Evolutionary conservation across 2,329 filamentous ascomycete species (phyloP), one percentile per base, ranked within the genome.

Genomic region (Clarireedia sp.): DNA sequence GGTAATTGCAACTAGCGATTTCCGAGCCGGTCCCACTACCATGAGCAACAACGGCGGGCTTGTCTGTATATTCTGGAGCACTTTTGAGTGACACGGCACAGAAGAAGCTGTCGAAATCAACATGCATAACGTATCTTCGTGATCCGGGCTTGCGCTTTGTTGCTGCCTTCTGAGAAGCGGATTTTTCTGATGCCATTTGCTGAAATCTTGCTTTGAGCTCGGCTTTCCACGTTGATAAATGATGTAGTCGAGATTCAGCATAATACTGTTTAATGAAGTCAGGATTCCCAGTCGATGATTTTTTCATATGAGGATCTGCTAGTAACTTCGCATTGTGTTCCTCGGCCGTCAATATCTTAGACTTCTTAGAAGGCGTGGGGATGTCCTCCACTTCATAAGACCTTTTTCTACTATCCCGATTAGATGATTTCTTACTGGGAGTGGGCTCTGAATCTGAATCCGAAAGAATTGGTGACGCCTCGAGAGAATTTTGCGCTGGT

Each of bases 51-150:
- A 89, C 94, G 2, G 87, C 83, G 0, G 95, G 94, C 66, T 90
- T 92, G 50, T 88, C 84, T 40, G 77, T 74, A 58, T 82, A 85
- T 19, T 95, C 83, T 0, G 92, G 90, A 23, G 84, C 78, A 53
- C 83, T 87, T 64, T 90, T 90, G 17, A 87, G 71, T 0, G 94
- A 96, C 0, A 99, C 89, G 0, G 95, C 89, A 57, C 91, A 96
- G 71, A 99, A 99, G 73, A 99, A 99, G 70, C 90, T 94, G 72
- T 99, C 95, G 69, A 99, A 99, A 68, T 99, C 94, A 29, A 99
- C 90, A 65, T 99, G 94, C 67, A 99, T 81, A 52, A 99, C 79
- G 64, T 97, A 99, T 50, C 87, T 76, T 58, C 91, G 79, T 3
- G 83, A 73, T 0, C 86, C 87, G 12, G 79, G 75, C 24, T 77